These are phyloP conservation scores for Trichophyton benhamiae DNA, from an alignment of 2,329 filamentous ascomycete species.

Conservation along the genomic window DNA sequence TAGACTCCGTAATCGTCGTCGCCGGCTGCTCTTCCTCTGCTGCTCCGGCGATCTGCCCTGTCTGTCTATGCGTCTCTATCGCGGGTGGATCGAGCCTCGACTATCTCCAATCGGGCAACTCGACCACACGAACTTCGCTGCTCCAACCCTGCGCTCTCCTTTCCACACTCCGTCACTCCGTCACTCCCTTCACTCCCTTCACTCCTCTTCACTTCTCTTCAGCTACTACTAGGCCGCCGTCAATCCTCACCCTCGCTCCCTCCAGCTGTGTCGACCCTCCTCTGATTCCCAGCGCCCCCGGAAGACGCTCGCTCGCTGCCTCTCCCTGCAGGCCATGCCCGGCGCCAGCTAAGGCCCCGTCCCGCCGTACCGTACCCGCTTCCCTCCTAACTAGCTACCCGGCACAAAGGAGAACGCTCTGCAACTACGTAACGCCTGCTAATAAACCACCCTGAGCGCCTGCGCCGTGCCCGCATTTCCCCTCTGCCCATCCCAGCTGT, in stretches of 20 bases:
- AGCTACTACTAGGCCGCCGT: too few relatives aligned
- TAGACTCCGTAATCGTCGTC: too few relatives aligned
- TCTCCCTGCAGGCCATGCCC: not conserved
- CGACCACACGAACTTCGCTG: not conserved
- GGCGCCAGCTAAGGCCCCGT: not conserved
- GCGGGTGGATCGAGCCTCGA: not conserved
- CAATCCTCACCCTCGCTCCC: not conserved
- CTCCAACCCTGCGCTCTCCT: not conserved
- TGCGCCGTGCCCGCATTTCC: not conserved
- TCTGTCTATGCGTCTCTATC: not conserved
- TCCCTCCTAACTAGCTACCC: not conserved
- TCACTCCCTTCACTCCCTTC: not conserved
- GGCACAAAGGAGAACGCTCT: not conserved
- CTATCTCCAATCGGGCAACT: constrained; percentile 1
- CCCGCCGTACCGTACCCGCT: not conserved
- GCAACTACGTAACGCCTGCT: too few relatives aligned
- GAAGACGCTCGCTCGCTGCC: not conserved
- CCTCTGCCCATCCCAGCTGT: not conserved
- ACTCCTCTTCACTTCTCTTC: not conserved
- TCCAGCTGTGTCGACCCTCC: not conserved
- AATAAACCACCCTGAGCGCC: not conserved
- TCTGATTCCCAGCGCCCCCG: not conserved
- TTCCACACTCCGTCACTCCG: not conserved
- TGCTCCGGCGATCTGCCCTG: not conserved
- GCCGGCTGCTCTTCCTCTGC: not conserved